Conservation (phyloP, 2,329 filamentous ascomycete species). For the Myotisia sp. region DNA sequence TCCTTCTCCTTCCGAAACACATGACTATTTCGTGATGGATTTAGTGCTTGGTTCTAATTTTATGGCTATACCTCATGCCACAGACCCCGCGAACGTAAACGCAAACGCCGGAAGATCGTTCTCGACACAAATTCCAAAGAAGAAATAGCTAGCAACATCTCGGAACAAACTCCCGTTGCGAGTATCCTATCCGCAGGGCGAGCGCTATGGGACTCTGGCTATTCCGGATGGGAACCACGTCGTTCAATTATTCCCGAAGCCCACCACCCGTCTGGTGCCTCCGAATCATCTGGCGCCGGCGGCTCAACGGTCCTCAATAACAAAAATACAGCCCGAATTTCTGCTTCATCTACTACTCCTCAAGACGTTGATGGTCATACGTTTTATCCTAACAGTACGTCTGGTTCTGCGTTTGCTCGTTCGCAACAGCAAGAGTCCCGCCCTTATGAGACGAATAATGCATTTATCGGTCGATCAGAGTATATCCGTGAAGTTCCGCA, state of each 20-base stretch:
- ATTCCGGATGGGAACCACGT: conserved; percentile 8
- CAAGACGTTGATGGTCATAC: conserved; percentile 7
- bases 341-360: conserved; percentile 6
- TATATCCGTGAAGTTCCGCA: conserved; percentile 18
- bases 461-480: conserved; percentile 20
- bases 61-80: conserved; percentile 2
- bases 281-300: conserved; percentile 9
- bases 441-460: conserved; percentile 12
- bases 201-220: conserved; percentile 8
- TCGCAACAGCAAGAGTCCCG: conserved; percentile 9
- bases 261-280: conserved; percentile 6
- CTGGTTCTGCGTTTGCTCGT: conserved; percentile 2
- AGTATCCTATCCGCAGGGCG: conserved; percentile 9
- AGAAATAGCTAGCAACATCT: conserved; percentile 1
- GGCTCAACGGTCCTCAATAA: conserved; percentile 6
- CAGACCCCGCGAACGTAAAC: conserved; percentile 14
- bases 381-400: conserved; percentile 6
- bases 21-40: too few species aligned
- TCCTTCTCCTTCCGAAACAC: too few species aligned
- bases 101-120: conserved; percentile 12
- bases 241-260: conserved; percentile 8
- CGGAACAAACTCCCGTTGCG: conserved; percentile 1
- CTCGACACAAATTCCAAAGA: conserved; percentile 6
- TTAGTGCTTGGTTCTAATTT: too few species aligned
- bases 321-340: conserved; percentile 4